phyloP scores from a whole-genome alignment of 2,329 filamentous ascomycete species.

The Gaeumannomyces tritici region DNA sequence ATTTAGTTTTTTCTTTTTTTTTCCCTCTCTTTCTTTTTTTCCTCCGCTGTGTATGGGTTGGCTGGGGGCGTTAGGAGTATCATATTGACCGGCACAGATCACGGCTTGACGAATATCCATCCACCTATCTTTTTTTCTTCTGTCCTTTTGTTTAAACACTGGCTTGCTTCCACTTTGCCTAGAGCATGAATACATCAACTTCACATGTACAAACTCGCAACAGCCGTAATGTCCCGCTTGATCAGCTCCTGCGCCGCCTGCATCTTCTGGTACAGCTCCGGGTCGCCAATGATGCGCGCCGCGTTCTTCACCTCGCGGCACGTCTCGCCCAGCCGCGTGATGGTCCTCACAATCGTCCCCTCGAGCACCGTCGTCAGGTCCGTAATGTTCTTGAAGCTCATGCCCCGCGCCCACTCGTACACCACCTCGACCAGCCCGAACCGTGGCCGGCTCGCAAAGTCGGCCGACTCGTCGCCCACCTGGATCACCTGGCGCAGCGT shows the following conservation, averaged over 20 bases:
- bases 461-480: slow-evolving; percentile 80
- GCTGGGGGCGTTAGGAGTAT: too few relatives aligned
- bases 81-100: too few relatives aligned
- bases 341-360: slow-evolving; percentile 92
- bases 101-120: not conserved
- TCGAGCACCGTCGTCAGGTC: slow-evolving; percentile 93
- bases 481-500: slow-evolving; percentile 87
- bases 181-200: too few relatives aligned
- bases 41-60: too few relatives aligned
- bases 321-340: slow-evolving; percentile 88
- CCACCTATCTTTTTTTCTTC: too few relatives aligned
- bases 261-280: slow-evolving; percentile 92
- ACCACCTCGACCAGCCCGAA: slow-evolving; percentile 97
- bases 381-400: slow-evolving; percentile 98
- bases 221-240: slow-evolving; percentile 87
- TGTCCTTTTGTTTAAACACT: not conserved
- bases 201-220: slow-evolving; percentile 81
- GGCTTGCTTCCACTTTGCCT: not conserved
- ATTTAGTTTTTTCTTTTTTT: not conserved
- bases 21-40: not conserved
- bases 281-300: slow-evolving; percentile 89
- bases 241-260: slow-evolving; percentile 95
- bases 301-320: slow-evolving; percentile 97
- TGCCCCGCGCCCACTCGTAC: slow-evolving; percentile 95
- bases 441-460: slow-evolving; percentile 76